Evolutionary conservation across 805 yeast species (phyloP).

Genomic region (Hanseniaspora singularis): DNA sequence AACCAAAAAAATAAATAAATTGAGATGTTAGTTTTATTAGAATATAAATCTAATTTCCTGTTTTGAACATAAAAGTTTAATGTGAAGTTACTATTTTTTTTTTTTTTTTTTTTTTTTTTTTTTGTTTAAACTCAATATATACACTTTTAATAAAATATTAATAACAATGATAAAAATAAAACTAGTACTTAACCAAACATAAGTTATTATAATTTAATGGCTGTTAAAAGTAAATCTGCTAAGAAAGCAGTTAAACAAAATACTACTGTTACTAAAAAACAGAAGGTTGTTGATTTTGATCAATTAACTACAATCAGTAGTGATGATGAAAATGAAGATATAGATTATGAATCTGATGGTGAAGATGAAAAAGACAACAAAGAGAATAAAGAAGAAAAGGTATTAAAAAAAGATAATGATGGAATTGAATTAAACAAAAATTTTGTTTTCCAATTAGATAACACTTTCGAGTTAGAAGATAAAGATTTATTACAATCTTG

Average conservation of each 20-base stretch:
- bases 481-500: conserved; percentile 54
- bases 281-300: conserved; percentile 37
- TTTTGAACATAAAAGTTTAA: too few relatives aligned
- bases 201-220: background rate
- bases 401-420: conserved; percentile 28
- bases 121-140: too few relatives aligned
- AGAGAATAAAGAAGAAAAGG: conserved; percentile 15
- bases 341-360: conserved; percentile 40
- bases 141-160: too few relatives aligned
- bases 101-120: too few relatives aligned
- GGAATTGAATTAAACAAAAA: conserved; percentile 49
- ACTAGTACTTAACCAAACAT: too few relatives aligned
- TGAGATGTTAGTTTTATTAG: too few relatives aligned
- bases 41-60: too few relatives aligned
- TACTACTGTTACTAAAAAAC: background rate
- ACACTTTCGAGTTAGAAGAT: conserved; percentile 34
- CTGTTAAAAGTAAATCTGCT: conserved; percentile 3
- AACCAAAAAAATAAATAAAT: too few relatives aligned
- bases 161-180: too few relatives aligned
- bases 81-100: too few relatives aligned
- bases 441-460: conserved; percentile 58
- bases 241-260: background rate
- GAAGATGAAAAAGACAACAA: conserved; percentile 19
- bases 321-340: conserved; percentile 53
- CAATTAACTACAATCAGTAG: conserved; percentile 62